Evolutionary conservation across 768 basidiomycete species (phyloP).

Genomic region (Suillus fuscotomentosus): DNA sequence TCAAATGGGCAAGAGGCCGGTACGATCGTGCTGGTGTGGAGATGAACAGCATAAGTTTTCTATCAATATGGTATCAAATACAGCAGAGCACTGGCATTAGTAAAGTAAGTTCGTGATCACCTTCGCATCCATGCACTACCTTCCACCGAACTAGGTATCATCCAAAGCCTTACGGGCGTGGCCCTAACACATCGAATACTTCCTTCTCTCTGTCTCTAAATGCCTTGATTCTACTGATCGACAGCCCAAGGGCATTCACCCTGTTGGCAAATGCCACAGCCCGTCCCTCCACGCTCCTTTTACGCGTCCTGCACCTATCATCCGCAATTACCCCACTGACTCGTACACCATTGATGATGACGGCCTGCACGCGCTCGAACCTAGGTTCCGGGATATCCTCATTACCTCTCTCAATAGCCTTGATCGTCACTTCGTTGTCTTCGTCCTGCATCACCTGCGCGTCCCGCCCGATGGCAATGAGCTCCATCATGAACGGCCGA

Average conservation of each 20-base stretch:
- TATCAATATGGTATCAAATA: not conserved
- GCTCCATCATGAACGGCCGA: slow-evolving; percentile 68
- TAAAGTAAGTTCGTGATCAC: not conserved
- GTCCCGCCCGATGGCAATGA: slow-evolving; percentile 51
- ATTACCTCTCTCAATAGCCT: slow-evolving; percentile 26
- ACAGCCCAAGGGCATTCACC: slow-evolving; percentile 71
- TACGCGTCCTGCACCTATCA: slow-evolving; percentile 31
- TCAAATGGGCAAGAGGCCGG: not conserved
- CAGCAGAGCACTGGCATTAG: slow-evolving; percentile 1
- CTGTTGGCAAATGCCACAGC: slow-evolving; percentile 75
- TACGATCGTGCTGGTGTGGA: not conserved
- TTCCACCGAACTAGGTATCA: not conserved
- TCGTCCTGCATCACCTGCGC: slow-evolving; percentile 49
- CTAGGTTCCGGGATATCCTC: slow-evolving; percentile 40
- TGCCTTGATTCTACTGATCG: slow-evolving; percentile 65
- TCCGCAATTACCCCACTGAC: slow-evolving; percentile 9
- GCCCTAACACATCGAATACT: slow-evolving; percentile 64
- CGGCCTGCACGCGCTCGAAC: slow-evolving; percentile 56
- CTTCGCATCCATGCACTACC: not conserved
- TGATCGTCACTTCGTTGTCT: slow-evolving; percentile 56
- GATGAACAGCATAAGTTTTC: not conserved
- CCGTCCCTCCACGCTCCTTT: slow-evolving; percentile 58
- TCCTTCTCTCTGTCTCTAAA: slow-evolving; percentile 71
- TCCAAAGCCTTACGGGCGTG: slow-evolving; percentile 33
- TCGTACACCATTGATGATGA: slow-evolving; percentile 56